These are phyloP conservation scores for Neocucurbitaria cava DNA, from an alignment of 2,329 filamentous ascomycete species.

Conservation along the genomic window DNA sequence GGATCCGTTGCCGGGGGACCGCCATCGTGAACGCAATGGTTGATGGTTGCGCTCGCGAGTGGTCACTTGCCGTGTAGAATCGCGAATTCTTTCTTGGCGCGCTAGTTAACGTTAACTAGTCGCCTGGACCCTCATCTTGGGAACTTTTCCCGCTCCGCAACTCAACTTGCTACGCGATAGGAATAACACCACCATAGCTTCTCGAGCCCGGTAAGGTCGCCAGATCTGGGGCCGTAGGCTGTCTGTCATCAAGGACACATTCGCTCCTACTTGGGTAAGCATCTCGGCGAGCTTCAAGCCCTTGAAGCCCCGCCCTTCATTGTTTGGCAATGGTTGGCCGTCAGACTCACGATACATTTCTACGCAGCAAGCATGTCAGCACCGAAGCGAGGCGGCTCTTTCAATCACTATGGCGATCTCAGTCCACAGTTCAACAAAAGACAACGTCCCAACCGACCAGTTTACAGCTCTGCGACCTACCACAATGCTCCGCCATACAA, in stretches of 20 bases:
- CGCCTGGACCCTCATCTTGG: not conserved
- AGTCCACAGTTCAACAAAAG: conserved; percentile 23
- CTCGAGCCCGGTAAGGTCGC: not conserved
- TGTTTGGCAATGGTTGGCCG: not conserved
- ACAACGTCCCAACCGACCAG: conserved; percentile 4
- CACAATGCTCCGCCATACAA: not conserved
- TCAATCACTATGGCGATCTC: conserved; percentile 29
- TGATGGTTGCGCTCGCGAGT: conserved; percentile 1
- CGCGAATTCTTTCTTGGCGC: conserved; percentile 20
- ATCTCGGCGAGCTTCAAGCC: no score
- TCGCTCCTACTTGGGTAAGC: not conserved
- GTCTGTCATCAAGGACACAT: not conserved
- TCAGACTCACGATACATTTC: not conserved
- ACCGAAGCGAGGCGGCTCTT: conserved; percentile 25
- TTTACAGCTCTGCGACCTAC: conserved; percentile 6
- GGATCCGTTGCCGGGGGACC: conserved; percentile 59
- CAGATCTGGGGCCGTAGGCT: no score
- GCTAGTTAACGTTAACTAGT: not conserved
- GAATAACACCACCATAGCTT: not conserved
- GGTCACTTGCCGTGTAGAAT: not conserved
- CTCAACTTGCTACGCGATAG: not conserved
- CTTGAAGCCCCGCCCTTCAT: not conserved
- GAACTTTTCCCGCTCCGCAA: not conserved
- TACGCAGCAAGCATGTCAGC: conserved; percentile 27
- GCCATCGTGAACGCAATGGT: conserved; percentile 51